Base-by-base conservation (phyloP, 1,284 basidiomycete genomes). In the Moesziomyces sp. region DNA sequence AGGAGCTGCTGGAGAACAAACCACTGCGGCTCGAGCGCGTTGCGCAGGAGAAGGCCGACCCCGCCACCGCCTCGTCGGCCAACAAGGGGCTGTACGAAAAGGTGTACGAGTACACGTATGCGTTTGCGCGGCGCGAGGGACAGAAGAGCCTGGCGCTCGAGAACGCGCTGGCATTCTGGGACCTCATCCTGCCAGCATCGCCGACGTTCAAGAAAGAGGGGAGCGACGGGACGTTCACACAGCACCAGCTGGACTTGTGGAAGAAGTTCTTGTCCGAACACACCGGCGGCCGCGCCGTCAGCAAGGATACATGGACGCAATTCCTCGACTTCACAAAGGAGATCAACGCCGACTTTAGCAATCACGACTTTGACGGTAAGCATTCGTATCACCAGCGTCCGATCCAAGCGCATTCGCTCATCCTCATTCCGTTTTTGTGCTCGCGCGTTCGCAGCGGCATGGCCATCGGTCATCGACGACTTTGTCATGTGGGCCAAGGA, bases 231-330 rank as follows among this genome's bases (percentile, higher is more conserved):
- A 89, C 89, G 10, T 95, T 93, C 89, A 87, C 88, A 49, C 84
- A 87, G 35, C 86, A 88, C 58, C 89, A 94, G 80, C 89, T 90
- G 19, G 86, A 90, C 16, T 88, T 90, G 87, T 98, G 95, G 95
- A 89, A 93, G 78, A 90, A 91, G 42, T 98, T 92, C 83, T 84
- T 95, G 76, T 87, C 86, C 44, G 86, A 89, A 79, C 90, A 89
- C 77, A 90, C 90, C 13, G 61, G 71, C 11, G 88, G 87, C 11
- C 93, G 92, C 83, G 93, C 93, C 5, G 88, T 98, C 40, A 94
- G 92, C 85, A 94, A 93, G 85, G 95, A 98, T 86, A 94, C 93
- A 3, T 98, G 95, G 95, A 86, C 88, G 53, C 92, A 83, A 59
- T 92, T 94, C 77, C 86, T 91, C 53, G 91, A 92, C 73, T 94